Base-by-base conservation (phyloP, 1,139 yeast genomes). In the Protomyces lactucae-debilis region DNA sequence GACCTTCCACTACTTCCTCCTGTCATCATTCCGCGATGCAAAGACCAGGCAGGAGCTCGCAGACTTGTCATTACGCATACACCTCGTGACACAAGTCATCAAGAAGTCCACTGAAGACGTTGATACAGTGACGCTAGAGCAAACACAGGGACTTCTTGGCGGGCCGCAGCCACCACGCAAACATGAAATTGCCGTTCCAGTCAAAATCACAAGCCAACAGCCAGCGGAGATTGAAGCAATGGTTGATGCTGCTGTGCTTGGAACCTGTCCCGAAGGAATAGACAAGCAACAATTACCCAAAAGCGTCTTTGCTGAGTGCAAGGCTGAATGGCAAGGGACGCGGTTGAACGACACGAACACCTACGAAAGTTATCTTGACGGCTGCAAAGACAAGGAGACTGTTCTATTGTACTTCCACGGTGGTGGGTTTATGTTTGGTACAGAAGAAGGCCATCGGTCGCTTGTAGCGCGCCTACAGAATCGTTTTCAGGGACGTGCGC, bases 341-440 rank as follows among this genome's bases (percentile, higher is more conserved):
- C 45, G 48, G 1, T 32, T 55, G 12, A 59, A 21, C 16, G 18
- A 52, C 6, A 8, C 53, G 18, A 52, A 59, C 14, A 40, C 21
- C 45, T 48, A 52, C 8, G 45, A 14, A 10, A 18, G 21, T 3
- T 16, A 16, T 18, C 36, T 59, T 37, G 52, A 52, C 23, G 63
- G 46, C 35, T 59, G 63, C 46, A 16, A 37, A 16, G 40, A 55
- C 51, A 66, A 67, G 8, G 76, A 74, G 46, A 75, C 76, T 0
- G 76, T 74, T 10, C 39, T 74, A 9, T 40, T 74, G 5, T 74
- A 73, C 65, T 64, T 74, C 40, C 83, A 80, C 68, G 83, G 83
- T 18, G 83, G 83, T 39, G 83, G 82, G 0, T 80, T 51, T 45
- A 57, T 57, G 43, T 39, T 61, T n/a, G 65, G 67, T 23, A 55